Percentiles rank a stretch among this genome's conserved stretches.
Conservation (phyloP, 371 early-diverging fungal species). For the Actinomortierella ambigua region DNA sequence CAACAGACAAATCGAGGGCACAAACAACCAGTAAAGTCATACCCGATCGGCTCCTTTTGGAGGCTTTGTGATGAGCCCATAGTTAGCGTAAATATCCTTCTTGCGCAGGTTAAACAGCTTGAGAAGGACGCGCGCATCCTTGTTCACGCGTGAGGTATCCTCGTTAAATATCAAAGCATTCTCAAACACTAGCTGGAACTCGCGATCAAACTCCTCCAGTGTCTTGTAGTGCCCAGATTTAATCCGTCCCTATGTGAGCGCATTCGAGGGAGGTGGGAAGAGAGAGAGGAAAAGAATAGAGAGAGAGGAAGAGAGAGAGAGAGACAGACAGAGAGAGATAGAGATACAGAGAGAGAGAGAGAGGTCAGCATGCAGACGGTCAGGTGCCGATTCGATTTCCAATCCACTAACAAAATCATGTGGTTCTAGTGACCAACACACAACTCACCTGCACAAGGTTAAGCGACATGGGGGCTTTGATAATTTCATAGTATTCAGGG, state of each 20-base stretch:
- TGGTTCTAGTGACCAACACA: background rate
- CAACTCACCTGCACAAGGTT: conserved; percentile 61
- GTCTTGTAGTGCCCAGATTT: conserved; percentile 58
- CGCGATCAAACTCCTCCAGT: conserved; percentile 68
- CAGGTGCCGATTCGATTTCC: background rate
- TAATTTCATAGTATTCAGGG: conserved; percentile 91
- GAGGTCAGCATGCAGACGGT: too few species aligned
- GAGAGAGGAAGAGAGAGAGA: too few species aligned
- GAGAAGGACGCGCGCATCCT: conserved; percentile 65
- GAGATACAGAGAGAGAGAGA: too few species aligned
- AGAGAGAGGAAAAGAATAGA: too few species aligned
- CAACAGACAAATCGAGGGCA: background rate
- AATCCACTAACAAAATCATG: background rate
- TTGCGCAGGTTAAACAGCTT: conserved; percentile 44
- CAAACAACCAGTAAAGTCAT: background rate
- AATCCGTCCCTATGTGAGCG: conserved; percentile 52
- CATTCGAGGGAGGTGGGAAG: too few species aligned
- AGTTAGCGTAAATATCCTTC: conserved; percentile 43
- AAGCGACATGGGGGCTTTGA: conserved; percentile 84
- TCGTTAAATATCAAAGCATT: conserved; percentile 82
- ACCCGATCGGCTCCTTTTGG: background rate
- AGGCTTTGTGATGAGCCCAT: conserved; percentile 19
- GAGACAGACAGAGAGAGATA: too few species aligned
- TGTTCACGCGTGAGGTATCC: conserved; percentile 70
- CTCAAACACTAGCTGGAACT: conserved; percentile 71